These are phyloP conservation scores for Acorus gramineus DNA, from an alignment of 106 monocot species.

Conservation along the genomic window DNA sequence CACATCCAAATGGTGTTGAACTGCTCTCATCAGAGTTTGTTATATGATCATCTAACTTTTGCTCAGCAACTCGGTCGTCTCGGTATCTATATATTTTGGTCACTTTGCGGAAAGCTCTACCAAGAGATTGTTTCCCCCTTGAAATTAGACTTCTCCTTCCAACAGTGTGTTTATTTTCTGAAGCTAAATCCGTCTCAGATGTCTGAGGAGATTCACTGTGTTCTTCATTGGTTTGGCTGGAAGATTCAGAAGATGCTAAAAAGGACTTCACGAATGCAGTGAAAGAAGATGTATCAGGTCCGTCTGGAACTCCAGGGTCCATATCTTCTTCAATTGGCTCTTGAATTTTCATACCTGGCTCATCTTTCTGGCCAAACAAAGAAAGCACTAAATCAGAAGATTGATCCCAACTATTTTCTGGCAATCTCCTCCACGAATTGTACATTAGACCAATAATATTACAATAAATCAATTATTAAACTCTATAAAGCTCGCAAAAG, in stretches of 20 bases:
- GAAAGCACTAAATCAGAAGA: not conserved
- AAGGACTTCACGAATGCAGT: constrained; percentile 78
- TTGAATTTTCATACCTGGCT: constrained; percentile 15
- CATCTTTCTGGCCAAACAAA: constrained; percentile 26
- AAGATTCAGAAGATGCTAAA: constrained; percentile 53
- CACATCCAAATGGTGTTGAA: constrained; percentile 23
- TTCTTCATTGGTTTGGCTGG: constrained; percentile 25
- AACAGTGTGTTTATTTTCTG: constrained; percentile 30
- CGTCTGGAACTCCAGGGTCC: constrained; percentile 32
- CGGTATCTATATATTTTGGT: constrained; percentile 48
- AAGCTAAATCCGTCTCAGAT: constrained; percentile 28
- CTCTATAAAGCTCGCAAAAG: too few species aligned
- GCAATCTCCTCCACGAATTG: too few species aligned
- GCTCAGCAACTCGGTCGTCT: constrained; percentile 26
- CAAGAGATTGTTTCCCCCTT: constrained; percentile 67
- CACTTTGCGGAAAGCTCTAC: constrained; percentile 59
- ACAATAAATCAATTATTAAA: too few species aligned
- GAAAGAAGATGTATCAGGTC: constrained; percentile 94
- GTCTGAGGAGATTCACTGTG: constrained; percentile 21
- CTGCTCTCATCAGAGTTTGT: constrained; percentile 4
- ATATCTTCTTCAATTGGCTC: constrained; percentile 27
- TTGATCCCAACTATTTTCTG: too few species aligned
- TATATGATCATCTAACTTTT: constrained; percentile 25
- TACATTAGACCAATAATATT: too few species aligned
- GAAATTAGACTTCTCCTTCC: constrained; percentile 55